These are phyloP conservation scores for Noccaea bulbosa DNA, from an alignment of 345 rosid species.

Conservation along the genomic window DNA sequence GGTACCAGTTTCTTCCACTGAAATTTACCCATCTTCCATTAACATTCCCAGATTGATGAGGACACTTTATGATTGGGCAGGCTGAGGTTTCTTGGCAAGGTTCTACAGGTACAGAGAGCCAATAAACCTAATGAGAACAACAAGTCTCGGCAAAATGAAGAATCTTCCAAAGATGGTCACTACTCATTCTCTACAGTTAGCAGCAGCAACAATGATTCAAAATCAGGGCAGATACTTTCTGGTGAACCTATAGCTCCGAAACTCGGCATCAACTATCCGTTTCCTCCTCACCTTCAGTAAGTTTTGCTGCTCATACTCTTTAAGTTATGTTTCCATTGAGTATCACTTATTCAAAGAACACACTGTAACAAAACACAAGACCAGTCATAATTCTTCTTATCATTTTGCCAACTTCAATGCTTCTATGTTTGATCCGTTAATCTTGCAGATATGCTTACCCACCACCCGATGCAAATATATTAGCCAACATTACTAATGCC, in stretches of 20 bases:
- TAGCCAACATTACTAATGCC: constrained; percentile 94
- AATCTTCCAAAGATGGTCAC: constrained; percentile 46
- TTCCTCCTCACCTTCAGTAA: constrained; percentile 92
- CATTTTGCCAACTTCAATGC: background rate
- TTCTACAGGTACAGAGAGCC: constrained; percentile 80
- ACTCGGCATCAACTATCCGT: constrained; percentile 90
- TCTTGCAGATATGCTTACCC: constrained; percentile 92
- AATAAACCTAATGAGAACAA: constrained; percentile 53
- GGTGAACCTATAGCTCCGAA: constrained; percentile 79
- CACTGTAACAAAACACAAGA: background rate
- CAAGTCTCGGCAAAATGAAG: constrained; percentile 49
- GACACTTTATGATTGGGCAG: constrained; percentile 49
- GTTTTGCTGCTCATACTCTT: constrained; percentile 33
- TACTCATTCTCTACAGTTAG: constrained; percentile 36
- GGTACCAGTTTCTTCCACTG: constrained; percentile 52
- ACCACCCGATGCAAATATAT: constrained; percentile 92
- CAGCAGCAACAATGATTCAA: constrained; percentile 47
- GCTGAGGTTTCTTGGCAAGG: constrained; percentile 93
- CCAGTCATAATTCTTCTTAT: background rate
- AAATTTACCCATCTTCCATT: constrained; percentile 1
- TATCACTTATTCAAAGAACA: background rate
- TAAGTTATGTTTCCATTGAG: background rate
- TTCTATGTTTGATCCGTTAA: constrained; percentile 27
- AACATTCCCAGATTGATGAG: background rate
- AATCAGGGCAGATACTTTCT: constrained; percentile 46